Percentiles rank a stretch among this genome's conserved stretches.
Evolutionary conservation across 352 stramenopile genomes (phyloP).

Genomic region (Pythium grandisporangium): DNA sequence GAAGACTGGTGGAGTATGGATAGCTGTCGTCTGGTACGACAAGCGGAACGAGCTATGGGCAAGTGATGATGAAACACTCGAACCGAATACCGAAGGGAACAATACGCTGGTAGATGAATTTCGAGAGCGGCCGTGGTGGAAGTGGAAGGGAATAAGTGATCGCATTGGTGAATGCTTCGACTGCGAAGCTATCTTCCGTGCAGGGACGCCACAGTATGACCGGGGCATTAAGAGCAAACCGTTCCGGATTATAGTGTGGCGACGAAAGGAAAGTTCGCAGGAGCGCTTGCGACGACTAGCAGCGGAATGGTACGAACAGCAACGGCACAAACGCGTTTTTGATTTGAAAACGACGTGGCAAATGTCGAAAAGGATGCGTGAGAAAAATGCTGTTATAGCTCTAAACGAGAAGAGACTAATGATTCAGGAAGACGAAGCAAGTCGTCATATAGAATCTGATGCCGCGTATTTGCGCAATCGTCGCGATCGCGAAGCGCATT

Average conservation of each 20-base stretch:
- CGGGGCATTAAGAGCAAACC: conserved; percentile 7
- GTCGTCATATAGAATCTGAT: no score
- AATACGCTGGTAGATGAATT: background rate
- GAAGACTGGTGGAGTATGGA: conserved; percentile 14
- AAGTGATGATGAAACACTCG: background rate
- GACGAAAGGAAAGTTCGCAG: conserved; percentile 6
- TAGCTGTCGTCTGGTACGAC: conserved; percentile 11
- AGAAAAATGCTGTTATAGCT: no score
- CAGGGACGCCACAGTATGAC: conserved; percentile 7
- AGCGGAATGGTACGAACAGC: background rate
- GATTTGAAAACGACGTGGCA: no score
- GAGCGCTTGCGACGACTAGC: conserved; percentile 7
- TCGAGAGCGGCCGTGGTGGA: conserved; percentile 13
- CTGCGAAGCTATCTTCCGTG: conserved; percentile 4
- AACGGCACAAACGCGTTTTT: no score
- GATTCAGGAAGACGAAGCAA: conserved; percentile 9
- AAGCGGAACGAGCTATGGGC: background rate
- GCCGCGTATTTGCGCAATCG: no score
- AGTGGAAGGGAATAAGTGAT: conserved; percentile 6
- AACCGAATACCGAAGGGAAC: background rate
- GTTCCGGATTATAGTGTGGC: conserved; percentile 13
- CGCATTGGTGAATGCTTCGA: conserved; percentile 5
- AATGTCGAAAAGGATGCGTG: no score
- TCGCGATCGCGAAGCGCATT: no score
- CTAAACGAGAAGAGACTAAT: conserved; percentile 6